A percentile compares a stretch with the other conserved stretches of the same genome.
Evolutionary conservation across 2,329 filamentous ascomycete genomes (phyloP).

Genomic region (Beauveria sp.): DNA sequence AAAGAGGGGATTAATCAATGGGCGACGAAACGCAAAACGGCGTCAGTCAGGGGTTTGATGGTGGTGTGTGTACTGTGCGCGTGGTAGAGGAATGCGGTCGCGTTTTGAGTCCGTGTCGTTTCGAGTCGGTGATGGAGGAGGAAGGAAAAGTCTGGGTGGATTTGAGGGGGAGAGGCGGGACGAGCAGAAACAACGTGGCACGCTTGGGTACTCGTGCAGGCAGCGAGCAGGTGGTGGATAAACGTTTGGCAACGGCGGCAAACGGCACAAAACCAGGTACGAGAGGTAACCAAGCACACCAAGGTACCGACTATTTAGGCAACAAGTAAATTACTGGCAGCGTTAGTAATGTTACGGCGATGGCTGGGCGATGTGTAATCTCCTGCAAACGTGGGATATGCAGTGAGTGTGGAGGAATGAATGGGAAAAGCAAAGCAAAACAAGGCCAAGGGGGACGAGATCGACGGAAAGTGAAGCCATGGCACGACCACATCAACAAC

Average conservation of each 20-base stretch:
- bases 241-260: neutral
- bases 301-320: too few species aligned
- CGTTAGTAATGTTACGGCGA: neutral
- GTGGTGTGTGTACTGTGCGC: neutral
- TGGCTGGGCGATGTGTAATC: neutral
- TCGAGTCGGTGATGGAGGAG: neutral
- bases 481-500: too few species aligned
- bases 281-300: neutral
- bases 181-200: too few species aligned
- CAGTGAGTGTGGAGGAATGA: neutral
- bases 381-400: neutral
- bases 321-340: neutral
- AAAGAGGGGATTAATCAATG: neutral
- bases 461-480: neutral
- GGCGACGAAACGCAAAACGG: slow-evolving; percentile 5
- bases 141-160: neutral
- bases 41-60: neutral
- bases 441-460: neutral
- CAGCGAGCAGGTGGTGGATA: too few species aligned
- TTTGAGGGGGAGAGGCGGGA: neutral
- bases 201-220: too few species aligned
- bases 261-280: neutral
- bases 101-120: neutral
- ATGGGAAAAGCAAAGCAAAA: neutral
- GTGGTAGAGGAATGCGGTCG: neutral